These are phyloP conservation scores for Cryphonectria japonica DNA, from an alignment of 2,329 filamentous ascomycete genomes.

Conservation along the genomic window DNA sequence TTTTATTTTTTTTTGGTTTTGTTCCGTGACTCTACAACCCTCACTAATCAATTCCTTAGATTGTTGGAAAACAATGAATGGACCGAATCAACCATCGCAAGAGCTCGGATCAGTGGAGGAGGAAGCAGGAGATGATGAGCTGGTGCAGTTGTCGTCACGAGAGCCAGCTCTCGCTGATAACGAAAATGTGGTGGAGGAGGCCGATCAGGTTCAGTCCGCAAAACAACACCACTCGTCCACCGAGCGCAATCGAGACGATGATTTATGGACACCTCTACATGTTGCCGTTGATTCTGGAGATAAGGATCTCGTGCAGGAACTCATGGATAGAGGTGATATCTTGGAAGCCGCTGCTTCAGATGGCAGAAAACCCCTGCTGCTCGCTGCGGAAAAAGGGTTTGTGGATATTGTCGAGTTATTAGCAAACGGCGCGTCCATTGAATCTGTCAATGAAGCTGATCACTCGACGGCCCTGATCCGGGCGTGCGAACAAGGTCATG, in stretches of 20 bases:
- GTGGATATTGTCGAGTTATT: not conserved
- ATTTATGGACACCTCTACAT: not conserved
- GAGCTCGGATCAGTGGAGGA: not conserved
- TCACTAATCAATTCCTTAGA: not conserved
- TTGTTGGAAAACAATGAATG: not conserved
- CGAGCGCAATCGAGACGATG: not conserved
- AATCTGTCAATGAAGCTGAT: not conserved
- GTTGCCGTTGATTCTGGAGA: not conserved
- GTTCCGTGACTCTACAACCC: not conserved
- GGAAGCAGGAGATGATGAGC: too few relatives aligned
- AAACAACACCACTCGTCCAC: not conserved
- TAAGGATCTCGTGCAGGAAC: not conserved
- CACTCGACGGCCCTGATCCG: not conserved
- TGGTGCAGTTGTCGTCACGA: not conserved
- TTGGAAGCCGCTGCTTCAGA: not conserved
- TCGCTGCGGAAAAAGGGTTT: not conserved
- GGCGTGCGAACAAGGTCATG: not conserved
- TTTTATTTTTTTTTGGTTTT: not conserved
- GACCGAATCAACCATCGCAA: not conserved
- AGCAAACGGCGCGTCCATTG: not conserved
- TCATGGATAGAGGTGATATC: not conserved
- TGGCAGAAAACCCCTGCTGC: not conserved
- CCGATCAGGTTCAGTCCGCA: not conserved
- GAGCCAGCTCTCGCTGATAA: not conserved
- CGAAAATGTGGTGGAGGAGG: not conserved